Conservation (phyloP, 306 rosid genomes). For the Lithocarpus polystachyus region DNA sequence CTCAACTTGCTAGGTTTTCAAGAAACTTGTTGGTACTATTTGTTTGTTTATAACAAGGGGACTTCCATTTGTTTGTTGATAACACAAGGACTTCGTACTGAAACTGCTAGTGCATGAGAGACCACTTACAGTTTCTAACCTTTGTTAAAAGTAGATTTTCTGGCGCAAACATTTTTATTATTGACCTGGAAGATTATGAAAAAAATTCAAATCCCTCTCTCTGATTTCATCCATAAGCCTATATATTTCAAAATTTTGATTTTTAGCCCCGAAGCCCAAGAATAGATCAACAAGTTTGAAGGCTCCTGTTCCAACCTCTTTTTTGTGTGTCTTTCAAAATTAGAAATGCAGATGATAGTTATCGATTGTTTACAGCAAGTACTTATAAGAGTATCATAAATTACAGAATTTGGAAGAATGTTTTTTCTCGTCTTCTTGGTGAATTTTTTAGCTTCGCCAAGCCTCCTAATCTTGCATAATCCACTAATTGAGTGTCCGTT, state of each 20-base stretch:
- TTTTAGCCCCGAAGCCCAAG: constrained; percentile 61
- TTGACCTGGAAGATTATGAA: too few relatives aligned
- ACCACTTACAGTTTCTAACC: too few relatives aligned
- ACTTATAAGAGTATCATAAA: constrained; percentile 58
- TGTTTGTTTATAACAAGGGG: too few relatives aligned
- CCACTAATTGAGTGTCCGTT: constrained; percentile 60
- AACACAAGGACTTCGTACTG: too few relatives aligned
- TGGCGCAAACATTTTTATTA: too few relatives aligned
- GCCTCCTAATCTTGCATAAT: constrained; percentile 75
- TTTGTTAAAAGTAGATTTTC: too few relatives aligned
- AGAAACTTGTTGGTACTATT: too few relatives aligned
- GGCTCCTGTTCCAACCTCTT: constrained; percentile 84
- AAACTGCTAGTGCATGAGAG: too few relatives aligned
- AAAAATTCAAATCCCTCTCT: constrained; percentile 26
- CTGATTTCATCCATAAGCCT: constrained; percentile 91
- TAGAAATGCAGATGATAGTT: constrained; percentile 78
- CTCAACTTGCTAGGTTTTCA: too few relatives aligned
- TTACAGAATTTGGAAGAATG: constrained; percentile 65
- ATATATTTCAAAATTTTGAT: constrained; percentile 78
- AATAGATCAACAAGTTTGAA: constrained; percentile 63
- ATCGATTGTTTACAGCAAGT: constrained; percentile 74
- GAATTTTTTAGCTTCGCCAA: constrained; percentile 84
- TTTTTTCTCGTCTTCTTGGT: constrained; percentile 74
- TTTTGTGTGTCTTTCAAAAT: constrained; percentile 92
- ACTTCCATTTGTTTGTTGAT: too few relatives aligned